Percentiles rank a stretch among this genome's conserved stretches.
Evolutionary conservation across 768 basidiomycete genomes (phyloP).

Genomic region (Lentinula boryana): DNA sequence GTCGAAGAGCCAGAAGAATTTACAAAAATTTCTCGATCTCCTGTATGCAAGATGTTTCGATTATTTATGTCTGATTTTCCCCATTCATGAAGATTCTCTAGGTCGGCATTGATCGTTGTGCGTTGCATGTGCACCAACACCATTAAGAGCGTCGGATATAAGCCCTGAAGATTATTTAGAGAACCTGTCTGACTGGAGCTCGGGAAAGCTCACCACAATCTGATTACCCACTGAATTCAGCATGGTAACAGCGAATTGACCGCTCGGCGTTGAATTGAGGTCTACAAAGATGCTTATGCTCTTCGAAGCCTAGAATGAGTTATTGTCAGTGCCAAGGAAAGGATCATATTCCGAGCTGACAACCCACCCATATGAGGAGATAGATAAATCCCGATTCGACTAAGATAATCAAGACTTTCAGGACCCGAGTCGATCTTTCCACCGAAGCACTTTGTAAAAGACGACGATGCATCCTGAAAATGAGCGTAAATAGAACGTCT

Average conservation of each 20-base stretch:
- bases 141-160: not conserved
- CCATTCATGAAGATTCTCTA: not conserved
- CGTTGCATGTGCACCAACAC: not conserved
- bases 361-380: not conserved
- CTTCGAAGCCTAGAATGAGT: not conserved
- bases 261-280: not conserved
- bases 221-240: not conserved
- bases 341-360: too few relatives aligned
- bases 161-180: not conserved
- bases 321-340: not conserved
- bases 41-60: not conserved
- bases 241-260: not conserved
- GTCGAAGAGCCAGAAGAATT: not conserved
- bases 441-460: not conserved
- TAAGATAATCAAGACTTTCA: not conserved
- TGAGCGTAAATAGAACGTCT: not conserved
- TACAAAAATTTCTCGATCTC: too few relatives aligned
- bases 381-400: slow-evolving; percentile 1
- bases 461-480: not conserved
- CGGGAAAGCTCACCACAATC: not conserved
- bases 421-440: not conserved
- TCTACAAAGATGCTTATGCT: not conserved
- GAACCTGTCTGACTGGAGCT: not conserved
- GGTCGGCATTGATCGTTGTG: not conserved
- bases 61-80: not conserved